These are phyloP conservation scores for Podosphaera fusca DNA, from an alignment of 2,329 filamentous ascomycete genomes.

Conservation along the genomic window DNA sequence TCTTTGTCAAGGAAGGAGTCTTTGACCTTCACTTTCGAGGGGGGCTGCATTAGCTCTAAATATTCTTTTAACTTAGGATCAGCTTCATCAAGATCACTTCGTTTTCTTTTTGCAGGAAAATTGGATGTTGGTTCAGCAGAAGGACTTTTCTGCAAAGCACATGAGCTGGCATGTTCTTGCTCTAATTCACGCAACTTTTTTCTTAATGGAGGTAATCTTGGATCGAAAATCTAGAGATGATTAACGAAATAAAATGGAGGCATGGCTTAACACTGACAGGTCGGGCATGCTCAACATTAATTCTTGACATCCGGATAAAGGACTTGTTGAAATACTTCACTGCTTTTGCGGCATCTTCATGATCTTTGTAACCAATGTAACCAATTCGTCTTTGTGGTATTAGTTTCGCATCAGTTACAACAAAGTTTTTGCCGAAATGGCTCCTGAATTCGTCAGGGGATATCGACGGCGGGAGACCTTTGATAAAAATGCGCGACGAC, in stretches of 20 bases:
- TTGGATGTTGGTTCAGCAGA: slow-evolving; percentile 16
- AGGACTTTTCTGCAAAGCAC: slow-evolving; percentile 10
- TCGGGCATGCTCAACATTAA: slow-evolving; percentile 68
- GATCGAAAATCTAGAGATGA: slow-evolving; percentile 16
- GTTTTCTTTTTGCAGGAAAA: slow-evolving; percentile 37
- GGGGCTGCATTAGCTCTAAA: slow-evolving; percentile 55
- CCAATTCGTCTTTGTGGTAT: slow-evolving; percentile 78
- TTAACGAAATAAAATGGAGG: neutral
- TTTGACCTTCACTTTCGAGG: slow-evolving; percentile 40
- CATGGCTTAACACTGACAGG: slow-evolving; percentile 31
- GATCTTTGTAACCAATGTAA: slow-evolving; percentile 78
- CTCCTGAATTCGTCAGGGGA: slow-evolving; percentile 67
- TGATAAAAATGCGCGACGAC: slow-evolving; percentile 52
- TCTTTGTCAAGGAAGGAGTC: slow-evolving; percentile 15
- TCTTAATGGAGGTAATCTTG: slow-evolving; percentile 17
- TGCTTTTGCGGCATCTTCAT: slow-evolving; percentile 57
- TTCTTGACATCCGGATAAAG: slow-evolving; percentile 89
- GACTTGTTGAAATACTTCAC: slow-evolving; percentile 90
- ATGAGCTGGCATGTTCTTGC: slow-evolving; percentile 10
- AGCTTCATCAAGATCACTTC: slow-evolving; percentile 30
- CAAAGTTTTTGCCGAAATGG: slow-evolving; percentile 57
- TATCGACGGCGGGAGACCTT: slow-evolving; percentile 66
- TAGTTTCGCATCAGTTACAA: slow-evolving; percentile 80
- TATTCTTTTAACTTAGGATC: slow-evolving; percentile 75
- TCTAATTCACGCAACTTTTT: slow-evolving; percentile 18